Evolutionary conservation across 2,329 filamentous ascomycete genomes (phyloP), one percentile per base, ranked within the genome.

Genomic region (Eutypella sp.): DNA sequence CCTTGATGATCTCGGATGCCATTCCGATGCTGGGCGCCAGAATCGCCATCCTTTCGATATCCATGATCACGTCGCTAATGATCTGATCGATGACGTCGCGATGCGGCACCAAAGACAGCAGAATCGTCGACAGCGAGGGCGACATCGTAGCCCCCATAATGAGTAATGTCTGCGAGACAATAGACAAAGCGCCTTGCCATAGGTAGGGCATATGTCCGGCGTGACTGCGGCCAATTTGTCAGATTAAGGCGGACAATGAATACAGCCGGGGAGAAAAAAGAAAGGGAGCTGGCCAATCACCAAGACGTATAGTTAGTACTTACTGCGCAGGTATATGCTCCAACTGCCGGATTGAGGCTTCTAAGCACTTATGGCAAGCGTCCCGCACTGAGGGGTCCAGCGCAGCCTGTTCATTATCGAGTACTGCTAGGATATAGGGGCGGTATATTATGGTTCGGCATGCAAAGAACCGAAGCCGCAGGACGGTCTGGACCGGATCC

Each of bases 121-220:
- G 71, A 34, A 91, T 81, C 41, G 72, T 76, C 20, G 79, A 81
- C 3, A 92, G 76, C 5, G 83, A 83, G 1, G 83, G 82, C 8
- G 84, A 90, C 81, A 92, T 87, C 15, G 85, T 89, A 15, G 87
- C 86, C 6, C 87, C 88, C 87, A 93, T 92, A 27, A 93, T 80
- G 37, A 93, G 73, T 15, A 93, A 72, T 2, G 85, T 86, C 65
- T 93, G 88, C 5, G 86, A 89, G 19, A 91, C 85, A 60, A 93
- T 88, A 19, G 85, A 90, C 31, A 93, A 74, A 8, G 87, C 86
- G 16, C 87, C 87, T 69, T 92, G 88, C 84, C 87, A 93, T 18
- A 92, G 76, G 66, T 92, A 93, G 11, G 87, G 87, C 70, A 93
- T 84, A 62, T 92, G 87, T 42, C 88, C 87, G 49, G 85, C 85